phyloP scores from a whole-genome alignment of 192 early-diverging fungal species.

The Oehlia diaphana region DNA sequence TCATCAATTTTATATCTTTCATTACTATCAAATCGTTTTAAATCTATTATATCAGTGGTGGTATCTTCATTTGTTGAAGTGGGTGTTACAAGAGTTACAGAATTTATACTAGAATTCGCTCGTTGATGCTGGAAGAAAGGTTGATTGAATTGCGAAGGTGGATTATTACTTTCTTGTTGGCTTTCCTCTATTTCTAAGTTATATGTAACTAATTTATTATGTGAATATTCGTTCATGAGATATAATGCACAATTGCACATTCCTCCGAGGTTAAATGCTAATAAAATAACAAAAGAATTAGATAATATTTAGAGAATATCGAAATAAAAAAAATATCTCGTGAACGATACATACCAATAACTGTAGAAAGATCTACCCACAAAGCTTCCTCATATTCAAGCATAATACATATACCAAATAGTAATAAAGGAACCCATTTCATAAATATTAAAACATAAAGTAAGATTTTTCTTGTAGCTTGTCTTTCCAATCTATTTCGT shows the following conservation, averaged over 20 bases:
- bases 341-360: background rate
- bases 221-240: background rate
- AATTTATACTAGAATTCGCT: no score
- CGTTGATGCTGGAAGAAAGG: no score
- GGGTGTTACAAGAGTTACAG: no score
- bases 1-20: no score
- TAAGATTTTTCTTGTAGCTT: conserved; percentile 5
- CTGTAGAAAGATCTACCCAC: background rate
- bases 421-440: background rate
- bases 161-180: no score
- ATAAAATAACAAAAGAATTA: background rate
- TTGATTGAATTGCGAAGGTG: no score
- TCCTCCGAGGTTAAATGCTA: background rate
- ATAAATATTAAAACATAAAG: conserved; percentile 7
- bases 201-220: background rate
- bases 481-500: conserved; percentile 12
- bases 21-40: no score
- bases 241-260: background rate
- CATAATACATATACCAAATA: background rate
- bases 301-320: background rate
- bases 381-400: background rate
- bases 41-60: no score
- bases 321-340: no score
- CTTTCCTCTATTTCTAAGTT: background rate
- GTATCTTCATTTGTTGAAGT: no score